Evolutionary conservation across 2,329 filamentous ascomycete genomes (phyloP), one percentile per base, ranked within the genome.

Genomic region (Atkinsonella texensis): DNA sequence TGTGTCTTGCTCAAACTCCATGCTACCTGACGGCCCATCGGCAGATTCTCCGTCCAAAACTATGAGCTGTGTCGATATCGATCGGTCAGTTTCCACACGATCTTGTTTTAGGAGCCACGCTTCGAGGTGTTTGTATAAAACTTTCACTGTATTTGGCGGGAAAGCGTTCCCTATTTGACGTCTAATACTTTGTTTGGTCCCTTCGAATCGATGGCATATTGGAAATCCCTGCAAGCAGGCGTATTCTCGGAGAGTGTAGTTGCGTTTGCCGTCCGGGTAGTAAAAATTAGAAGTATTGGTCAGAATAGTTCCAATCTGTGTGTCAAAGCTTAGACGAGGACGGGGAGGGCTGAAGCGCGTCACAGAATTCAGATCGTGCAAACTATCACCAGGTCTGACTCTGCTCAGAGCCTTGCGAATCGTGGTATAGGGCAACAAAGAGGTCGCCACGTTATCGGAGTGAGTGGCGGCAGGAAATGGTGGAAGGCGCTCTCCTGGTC

Each of bases 161-260:
- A 91, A 88, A 0, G 87, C 87, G 59, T 93, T 91, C 0, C 87
- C 87, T 55, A 91, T 86, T 62, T 89, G 85, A 55, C 72, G 76
- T 57, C 76, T 76, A 15, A 79, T 67, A 13, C 61, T 63, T 0
- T 63, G 66, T 17, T 65, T 62, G 0, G 64, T 69, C 0, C 66
- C 67, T 0, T 67, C 54, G 59, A 91, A 90, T 0, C 63, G 62
- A 61, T 87, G 84, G 2, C 68, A 61, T 0, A 67, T 54, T 0
- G 85, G 84, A 49, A 93, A 93, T 0, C 82, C 83, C 56, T 89
- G 84, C 0, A 93, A 63, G 2, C 73, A 73, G 0, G 87, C 85
- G 23, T 80, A 74, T 61, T 94, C 88, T 1, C 83, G 74, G 4
- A 79, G 62, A 0, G 84, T 90, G 46, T 85, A 84, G 0, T 74